Evolutionary conservation across 2,329 filamentous ascomycete genomes (phyloP), one percentile per base, ranked within the genome.

Genomic region (Harringtonia lauricola): DNA sequence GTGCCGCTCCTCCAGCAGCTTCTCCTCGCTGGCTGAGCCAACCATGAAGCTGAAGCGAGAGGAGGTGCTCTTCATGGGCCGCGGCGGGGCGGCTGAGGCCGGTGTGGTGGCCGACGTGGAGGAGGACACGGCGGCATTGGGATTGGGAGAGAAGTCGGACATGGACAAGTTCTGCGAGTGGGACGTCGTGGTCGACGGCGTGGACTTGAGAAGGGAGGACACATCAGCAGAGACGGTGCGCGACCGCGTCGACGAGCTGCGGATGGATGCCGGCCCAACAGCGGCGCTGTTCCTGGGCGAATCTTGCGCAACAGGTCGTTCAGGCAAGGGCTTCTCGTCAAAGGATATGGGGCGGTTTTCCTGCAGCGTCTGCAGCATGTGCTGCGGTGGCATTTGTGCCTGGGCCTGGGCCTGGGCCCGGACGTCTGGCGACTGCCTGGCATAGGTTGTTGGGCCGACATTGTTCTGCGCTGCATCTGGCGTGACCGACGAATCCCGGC

Each of bases 31-130:
- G 14, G 82, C 82, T 7, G 76, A 76, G 6, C 81, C 81, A 15
- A 80, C 74, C 69, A 88, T 85, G 54, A 90, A 90, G 54, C 84
- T 89, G 56, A 90, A 89, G 14, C 85, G 70, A 0, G 83, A 87
- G 0, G 84, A 85, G 12, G 81, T 85, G 57, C 83, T 88, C 60
- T 81, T 82, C 77, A 82, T 81, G 49, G 81, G 77, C 47, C 64
- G 73, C 3, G 77, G 78, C 29, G 81, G 48, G 1, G 71, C 41
- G 4, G 51, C 58, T 2, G 47, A 45, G 6, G 33, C 45, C 2
- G 48, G 39, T 12, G 43, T 45, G 3, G 46, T 43, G 17, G 44
- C 44, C 3, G 44, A 40, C 12, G 44, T 41, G 9, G 42, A 43
- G 4, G 42, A 36, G 1, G 45, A 28, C 12, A 22, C 17, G 17